Conservation (phyloP, 129 eudicot genomes). For the Chrysanthemum makinoi region DNA sequence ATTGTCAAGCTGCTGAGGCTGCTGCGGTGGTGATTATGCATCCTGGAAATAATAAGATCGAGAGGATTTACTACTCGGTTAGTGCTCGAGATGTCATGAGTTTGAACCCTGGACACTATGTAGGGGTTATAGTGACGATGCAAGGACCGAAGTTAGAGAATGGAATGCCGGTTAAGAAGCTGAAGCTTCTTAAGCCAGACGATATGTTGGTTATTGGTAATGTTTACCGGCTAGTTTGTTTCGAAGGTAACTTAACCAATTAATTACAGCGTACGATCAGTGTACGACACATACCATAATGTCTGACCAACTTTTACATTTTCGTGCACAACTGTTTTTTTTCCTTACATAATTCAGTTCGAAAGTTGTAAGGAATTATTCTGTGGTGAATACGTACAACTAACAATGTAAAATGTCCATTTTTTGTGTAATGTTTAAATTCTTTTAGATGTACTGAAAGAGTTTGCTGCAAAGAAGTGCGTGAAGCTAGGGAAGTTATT, state of each 20-base stretch:
- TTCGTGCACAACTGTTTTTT: no score
- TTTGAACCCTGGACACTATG: conserved; percentile 68
- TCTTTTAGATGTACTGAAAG: conserved; percentile 49
- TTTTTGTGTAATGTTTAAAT: background rate
- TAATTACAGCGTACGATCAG: background rate
- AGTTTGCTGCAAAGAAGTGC: conserved; percentile 62
- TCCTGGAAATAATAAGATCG: conserved; percentile 44
- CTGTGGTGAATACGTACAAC: no score
- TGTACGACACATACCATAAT: no score
- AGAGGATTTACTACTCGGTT: conserved; percentile 56
- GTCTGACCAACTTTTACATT: no score
- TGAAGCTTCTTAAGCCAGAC: conserved; percentile 67
- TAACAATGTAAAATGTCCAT: background rate
- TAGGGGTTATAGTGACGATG: conserved; percentile 43
- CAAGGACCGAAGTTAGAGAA: conserved; percentile 20
- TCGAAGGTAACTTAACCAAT: conserved; percentile 47
- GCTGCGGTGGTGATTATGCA: conserved; percentile 69
- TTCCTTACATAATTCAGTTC: no score
- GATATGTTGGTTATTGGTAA: conserved; percentile 64
- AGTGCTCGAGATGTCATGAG: conserved; percentile 61
- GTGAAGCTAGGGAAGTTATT: conserved; percentile 56
- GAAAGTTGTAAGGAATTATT: no score
- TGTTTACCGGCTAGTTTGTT: conserved; percentile 65
- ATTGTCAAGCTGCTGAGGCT: conserved; percentile 79
- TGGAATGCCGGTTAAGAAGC: conserved; percentile 44